Base-by-base conservation (phyloP, 345 rosid genomes). In the Nephelium lappaceum region DNA sequence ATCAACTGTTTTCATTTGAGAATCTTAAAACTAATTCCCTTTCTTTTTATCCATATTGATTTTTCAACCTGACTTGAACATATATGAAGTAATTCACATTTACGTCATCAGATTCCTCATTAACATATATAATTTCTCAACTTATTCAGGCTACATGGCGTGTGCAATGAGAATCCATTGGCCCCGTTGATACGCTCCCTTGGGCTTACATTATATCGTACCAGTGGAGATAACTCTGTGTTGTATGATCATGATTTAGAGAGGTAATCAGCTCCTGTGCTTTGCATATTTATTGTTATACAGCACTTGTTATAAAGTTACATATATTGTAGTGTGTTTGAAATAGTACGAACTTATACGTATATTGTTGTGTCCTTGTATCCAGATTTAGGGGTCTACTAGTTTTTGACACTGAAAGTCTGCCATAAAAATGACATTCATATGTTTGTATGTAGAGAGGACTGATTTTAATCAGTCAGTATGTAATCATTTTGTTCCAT, bases 191-290 rank as follows among this genome's bases (percentile, higher is more conserved):
- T 92, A 80, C 87, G 93, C 43, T 80, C 83, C 81, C 77, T 94
- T 58, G 97, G 97, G 69, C 94, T 94, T 67, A 87, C 89, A 47
- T 77, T 91, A 75, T 91, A 95, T 85, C 90, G 97, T 75, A 94
- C 98, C 64, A 94, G 98, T 63, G 98, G 95, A 64, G 98, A 94
- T 69, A 85, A 94, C 85, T 94, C 98, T 57, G 89, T 94, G 73
- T 81, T 94, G 87, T 94, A 92, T 78, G 98, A 94, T 84, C 98
- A 94, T 87, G 98, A 94, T 85, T 85, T 91, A n/a, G 95, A 94
- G 85, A 94, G 98, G 98, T 94, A 77, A 78, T 55, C n/a, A 18
- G 69, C 73, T 79, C 21, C 23, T 71, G 69, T 24, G 27, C 36
- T 78, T 66, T 21, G 11, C 21, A 8, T 72, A 61, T 65, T 39